Evolutionary conservation across 257 asterid genomes (phyloP).

Genomic region (Solanum bukasovii): DNA sequence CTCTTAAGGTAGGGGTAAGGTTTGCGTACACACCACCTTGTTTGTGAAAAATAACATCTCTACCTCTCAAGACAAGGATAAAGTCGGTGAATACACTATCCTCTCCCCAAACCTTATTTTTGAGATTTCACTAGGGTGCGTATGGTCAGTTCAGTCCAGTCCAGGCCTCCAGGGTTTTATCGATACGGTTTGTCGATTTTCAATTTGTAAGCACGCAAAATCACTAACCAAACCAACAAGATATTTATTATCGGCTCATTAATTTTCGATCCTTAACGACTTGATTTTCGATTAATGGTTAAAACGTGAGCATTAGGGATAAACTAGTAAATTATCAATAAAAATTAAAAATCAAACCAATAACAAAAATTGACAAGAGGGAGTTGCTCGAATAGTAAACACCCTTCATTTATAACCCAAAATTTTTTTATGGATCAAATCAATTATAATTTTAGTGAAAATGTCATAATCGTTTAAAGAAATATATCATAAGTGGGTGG

Average conservation of each 20-base stretch:
- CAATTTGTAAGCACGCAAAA: not conserved
- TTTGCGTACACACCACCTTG: not conserved
- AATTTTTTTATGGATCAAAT: not conserved
- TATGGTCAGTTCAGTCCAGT: too few species aligned
- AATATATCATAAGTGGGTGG: not conserved
- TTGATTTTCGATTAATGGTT: not conserved
- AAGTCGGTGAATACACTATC: not conserved
- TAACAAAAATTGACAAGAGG: not conserved
- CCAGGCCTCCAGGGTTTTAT: not conserved
- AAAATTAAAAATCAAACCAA: too few species aligned
- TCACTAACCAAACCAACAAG: accelerated
- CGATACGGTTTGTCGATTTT: not conserved
- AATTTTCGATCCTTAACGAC: accelerated
- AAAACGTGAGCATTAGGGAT: not conserved
- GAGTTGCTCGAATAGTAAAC: too few species aligned
- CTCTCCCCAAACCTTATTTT: not conserved
- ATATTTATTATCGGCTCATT: not conserved
- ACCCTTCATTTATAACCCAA: too few species aligned
- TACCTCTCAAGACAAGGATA: not conserved
- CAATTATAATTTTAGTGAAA: accelerated
- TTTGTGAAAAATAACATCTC: not conserved
- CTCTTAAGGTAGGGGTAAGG: not conserved
- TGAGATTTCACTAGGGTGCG: not conserved
- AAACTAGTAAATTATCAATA: too few species aligned
- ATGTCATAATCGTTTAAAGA: accelerated